phyloP scores from a whole-genome alignment of 2,329 filamentous ascomycete species.

The Emmonsiellopsis sp. region DNA sequence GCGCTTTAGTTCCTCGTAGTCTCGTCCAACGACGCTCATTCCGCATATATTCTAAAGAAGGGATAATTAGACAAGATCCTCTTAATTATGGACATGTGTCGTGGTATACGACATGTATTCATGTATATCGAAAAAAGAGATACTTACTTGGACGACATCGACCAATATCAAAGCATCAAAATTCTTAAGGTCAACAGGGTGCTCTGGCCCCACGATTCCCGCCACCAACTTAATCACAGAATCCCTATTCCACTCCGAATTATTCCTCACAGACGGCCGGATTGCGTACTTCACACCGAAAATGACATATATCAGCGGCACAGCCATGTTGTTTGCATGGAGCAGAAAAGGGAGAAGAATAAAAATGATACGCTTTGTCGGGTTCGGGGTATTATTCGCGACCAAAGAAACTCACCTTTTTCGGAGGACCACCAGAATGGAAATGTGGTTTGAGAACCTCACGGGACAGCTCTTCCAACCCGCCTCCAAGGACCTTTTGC shows the following conservation, averaged over 20 bases:
- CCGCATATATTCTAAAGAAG: conserved; percentile 45
- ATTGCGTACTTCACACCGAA: conserved; percentile 47
- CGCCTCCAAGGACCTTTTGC: conserved; percentile 48
- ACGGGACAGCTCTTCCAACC: conserved; percentile 47
- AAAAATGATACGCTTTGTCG: not conserved
- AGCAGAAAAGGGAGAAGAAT: not conserved
- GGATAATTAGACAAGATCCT: not conserved
- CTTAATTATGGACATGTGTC: not conserved
- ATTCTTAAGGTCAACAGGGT: conserved; percentile 51
- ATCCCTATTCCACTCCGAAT: conserved; percentile 48
- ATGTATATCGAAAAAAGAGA: conserved; percentile 4
- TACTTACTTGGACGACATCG: conserved; percentile 50
- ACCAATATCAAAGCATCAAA: conserved; percentile 54
- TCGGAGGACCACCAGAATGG: conserved; percentile 40
- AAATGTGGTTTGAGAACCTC: conserved; percentile 52
- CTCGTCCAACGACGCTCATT: conserved; percentile 52
- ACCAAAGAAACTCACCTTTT: conserved; percentile 38
- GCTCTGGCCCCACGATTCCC: conserved; percentile 45
- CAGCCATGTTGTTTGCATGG: conserved; percentile 6
- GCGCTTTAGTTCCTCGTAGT: conserved; percentile 52
- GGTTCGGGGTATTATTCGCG: not conserved
- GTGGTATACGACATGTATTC: conserved; percentile 1
- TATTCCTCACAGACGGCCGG: conserved; percentile 50
- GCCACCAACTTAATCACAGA: conserved; percentile 52
- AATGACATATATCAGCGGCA: not conserved